Conservation (phyloP, 2,329 filamentous ascomycete genomes). For the Hortaea sp. region DNA sequence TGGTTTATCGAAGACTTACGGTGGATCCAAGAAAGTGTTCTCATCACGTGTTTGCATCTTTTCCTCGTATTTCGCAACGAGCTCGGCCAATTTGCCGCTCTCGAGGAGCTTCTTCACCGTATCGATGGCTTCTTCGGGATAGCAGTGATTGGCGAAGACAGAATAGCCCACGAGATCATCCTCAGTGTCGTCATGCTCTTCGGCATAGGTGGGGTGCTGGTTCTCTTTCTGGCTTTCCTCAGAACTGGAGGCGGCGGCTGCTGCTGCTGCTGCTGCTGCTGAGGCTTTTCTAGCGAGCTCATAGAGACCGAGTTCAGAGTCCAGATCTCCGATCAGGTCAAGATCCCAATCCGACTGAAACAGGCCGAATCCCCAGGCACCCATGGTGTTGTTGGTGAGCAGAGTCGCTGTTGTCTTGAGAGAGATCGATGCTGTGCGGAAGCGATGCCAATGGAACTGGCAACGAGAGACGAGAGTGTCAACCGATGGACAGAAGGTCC, state of each 20-base stretch:
- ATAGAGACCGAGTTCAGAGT: background rate
- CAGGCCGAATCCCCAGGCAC: slow-evolving; percentile 1
- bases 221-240: background rate
- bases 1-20: background rate
- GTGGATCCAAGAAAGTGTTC: background rate
- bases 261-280: too few species aligned
- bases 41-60: background rate
- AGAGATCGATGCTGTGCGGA: too few species aligned
- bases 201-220: background rate
- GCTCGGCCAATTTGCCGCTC: background rate
- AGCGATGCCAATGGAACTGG: too few species aligned
- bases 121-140: background rate
- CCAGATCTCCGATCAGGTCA: slow-evolving; percentile 1
- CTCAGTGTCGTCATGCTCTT: background rate
- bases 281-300: background rate
- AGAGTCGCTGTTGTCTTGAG: too few species aligned
- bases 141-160: slow-evolving; percentile 1
- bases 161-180: slow-evolving; percentile 2
- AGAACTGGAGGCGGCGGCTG: too few species aligned
- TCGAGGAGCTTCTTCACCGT: background rate
- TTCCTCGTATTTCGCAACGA: slow-evolving; percentile 1
- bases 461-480: too few species aligned
- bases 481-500: too few species aligned
- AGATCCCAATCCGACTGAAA: slow-evolving; percentile 7
- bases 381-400: background rate